Evolutionary conservation across 2,329 filamentous ascomycete species (phyloP).

Genomic region (Arachnomyces sp.): DNA sequence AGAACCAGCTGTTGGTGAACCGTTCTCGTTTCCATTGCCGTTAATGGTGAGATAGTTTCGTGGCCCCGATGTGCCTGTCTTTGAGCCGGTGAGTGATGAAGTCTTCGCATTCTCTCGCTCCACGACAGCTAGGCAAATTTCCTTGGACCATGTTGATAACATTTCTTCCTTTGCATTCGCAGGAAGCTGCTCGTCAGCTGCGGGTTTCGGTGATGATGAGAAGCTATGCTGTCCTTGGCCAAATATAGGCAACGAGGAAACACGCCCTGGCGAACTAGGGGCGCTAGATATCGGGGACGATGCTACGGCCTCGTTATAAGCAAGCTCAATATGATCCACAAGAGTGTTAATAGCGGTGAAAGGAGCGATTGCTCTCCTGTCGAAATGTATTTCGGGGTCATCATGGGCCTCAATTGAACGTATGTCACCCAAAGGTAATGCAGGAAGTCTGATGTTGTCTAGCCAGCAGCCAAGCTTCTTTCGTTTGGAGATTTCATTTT

Average conservation of each 20-base stretch:
- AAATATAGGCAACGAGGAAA: slow-evolving; percentile 54
- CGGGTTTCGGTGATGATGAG: slow-evolving; percentile 25
- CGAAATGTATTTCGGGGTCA: slow-evolving; percentile 33
- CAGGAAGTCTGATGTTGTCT: slow-evolving; percentile 62
- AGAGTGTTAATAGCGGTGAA: slow-evolving; percentile 67
- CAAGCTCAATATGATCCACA: slow-evolving; percentile 63
- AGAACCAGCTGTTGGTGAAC: slow-evolving; percentile 22
- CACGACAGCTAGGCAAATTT: slow-evolving; percentile 59
- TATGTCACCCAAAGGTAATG: slow-evolving; percentile 47
- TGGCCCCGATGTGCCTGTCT: slow-evolving; percentile 45
- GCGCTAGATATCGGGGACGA: slow-evolving; percentile 62
- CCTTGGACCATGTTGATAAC: slow-evolving; percentile 70
- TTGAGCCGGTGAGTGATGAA: slow-evolving; percentile 67
- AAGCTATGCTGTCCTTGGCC: slow-evolving; percentile 40
- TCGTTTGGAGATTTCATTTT: slow-evolving; percentile 66
- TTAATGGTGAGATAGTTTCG: slow-evolving; percentile 19
- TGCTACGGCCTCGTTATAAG: slow-evolving; percentile 54
- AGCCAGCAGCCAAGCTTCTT: slow-evolving; percentile 72
- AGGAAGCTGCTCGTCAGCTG: slow-evolving; percentile 52
- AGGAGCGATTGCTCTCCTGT: slow-evolving; percentile 50
- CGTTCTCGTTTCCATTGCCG: slow-evolving; percentile 23
- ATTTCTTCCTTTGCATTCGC: slow-evolving; percentile 63
- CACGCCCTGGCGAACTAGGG: slow-evolving; percentile 58
- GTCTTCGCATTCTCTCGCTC: slow-evolving; percentile 61
- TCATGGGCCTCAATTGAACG: slow-evolving; percentile 15